These are phyloP conservation scores for Plectosphaerella plurivora DNA, from an alignment of 2,329 filamentous ascomycete genomes.

Conservation along the genomic window DNA sequence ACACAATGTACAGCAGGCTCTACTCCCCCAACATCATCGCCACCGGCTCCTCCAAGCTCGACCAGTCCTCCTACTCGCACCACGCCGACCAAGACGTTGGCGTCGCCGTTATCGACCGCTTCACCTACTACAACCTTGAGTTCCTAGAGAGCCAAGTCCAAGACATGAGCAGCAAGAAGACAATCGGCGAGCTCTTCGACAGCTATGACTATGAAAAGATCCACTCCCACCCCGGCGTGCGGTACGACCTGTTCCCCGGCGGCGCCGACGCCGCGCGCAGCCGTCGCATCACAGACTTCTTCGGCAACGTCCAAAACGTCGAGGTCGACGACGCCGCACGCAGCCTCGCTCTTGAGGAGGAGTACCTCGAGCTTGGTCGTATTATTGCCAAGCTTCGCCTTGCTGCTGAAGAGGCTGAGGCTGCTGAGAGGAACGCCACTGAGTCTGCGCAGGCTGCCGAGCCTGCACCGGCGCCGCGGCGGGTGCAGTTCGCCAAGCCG, in stretches of 20 bases:
- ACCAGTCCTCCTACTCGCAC: constrained; percentile 95
- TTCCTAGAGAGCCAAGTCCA: constrained; percentile 89
- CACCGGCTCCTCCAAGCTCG: constrained; percentile 91
- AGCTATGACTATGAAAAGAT: constrained; percentile 95
- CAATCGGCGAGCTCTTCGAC: constrained; percentile 90
- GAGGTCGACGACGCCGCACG: constrained; percentile 68
- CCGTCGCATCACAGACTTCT: constrained; percentile 90
- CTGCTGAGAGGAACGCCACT: constrained; percentile 17
- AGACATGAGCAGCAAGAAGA: constrained; percentile 82
- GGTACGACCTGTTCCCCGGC: constrained; percentile 92
- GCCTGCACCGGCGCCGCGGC: constrained; percentile 11
- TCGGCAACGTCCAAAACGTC: constrained; percentile 96
- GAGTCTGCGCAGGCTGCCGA: constrained; percentile 8
- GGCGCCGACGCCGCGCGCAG: constrained; percentile 73
- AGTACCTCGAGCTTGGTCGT: constrained; percentile 71
- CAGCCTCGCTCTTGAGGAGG: constrained; percentile 60
- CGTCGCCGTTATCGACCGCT: constrained; percentile 95
- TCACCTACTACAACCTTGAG: constrained; percentile 97
- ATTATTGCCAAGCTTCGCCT: constrained; percentile 53
- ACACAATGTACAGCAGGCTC: constrained; percentile 98
- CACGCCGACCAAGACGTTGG: constrained; percentile 98
- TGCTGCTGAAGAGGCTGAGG: constrained; percentile 41
- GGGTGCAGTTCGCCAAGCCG: constrained; percentile 41
- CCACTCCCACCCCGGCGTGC: constrained; percentile 83
- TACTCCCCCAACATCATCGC: constrained; percentile 98